Base-by-base conservation (phyloP, 192 early-diverging fungal species). In the Funneliformis mosseae region DNA sequence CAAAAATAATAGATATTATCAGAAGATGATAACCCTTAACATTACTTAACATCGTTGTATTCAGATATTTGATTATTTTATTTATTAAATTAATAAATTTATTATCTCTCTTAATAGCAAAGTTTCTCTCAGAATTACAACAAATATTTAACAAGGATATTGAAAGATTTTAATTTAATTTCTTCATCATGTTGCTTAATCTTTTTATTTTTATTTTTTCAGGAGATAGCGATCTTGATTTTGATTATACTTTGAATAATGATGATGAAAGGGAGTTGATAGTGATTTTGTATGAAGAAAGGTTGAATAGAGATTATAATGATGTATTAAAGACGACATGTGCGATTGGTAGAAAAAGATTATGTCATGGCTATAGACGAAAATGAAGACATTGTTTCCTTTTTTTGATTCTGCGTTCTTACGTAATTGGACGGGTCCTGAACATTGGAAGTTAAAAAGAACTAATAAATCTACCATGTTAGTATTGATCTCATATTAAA, bases 381-480 rank as follows among this genome's bases (percentile, higher is more conserved):
- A n/a, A n/a, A n/a, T n/a, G n/a, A n/a, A n/a, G n/a, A n/a, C n/a
- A n/a, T n/a, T n/a, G n/a, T n/a, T n/a, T n/a, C n/a, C n/a, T n/a
- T 83, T 97, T 99, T n/a, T n/a, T 89, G 96, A 97, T 85, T 84
- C 91, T 38, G 91, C 90, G 14, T 89, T 96, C 66, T 81, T 91
- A 80, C 88, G 91, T 63, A 91, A 91, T 69, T 99, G 97, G 97
- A 96, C 96, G 9, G 97, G 97, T 16, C 95, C 96, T 14, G 95
- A 94, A 77, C 94, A 95, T 82, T 99, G 96, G 96, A 95, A 92
- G 46, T 79, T 95, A 74, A 84, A 86, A 69, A 80, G 83, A 33
- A 46, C 79, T 39, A 80, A 46, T 21, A 88, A 70, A 83, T n/a
- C n/a, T n/a, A n/a, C n/a, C n/a, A n/a, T n/a, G n/a, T n/a, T n/a